Conservation (phyloP, 257 asterid genomes). For the Salvia hispanica region DNA sequence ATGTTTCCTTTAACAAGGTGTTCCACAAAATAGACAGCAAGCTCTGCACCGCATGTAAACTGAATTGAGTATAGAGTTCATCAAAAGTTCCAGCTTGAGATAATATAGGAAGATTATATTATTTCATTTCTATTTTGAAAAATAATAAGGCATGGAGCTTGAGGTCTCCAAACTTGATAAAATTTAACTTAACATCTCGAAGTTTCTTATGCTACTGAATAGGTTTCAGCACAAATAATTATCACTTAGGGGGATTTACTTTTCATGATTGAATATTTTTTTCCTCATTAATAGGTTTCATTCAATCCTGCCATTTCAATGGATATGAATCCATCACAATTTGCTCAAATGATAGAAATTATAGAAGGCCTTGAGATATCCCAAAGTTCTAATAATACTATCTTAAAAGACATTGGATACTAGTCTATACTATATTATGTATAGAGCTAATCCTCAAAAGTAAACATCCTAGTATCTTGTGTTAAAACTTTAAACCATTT, state of each 20-base stretch:
- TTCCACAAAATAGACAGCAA: conserved; percentile 80
- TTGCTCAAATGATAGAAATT: too few relatives aligned
- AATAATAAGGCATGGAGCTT: conserved; percentile 20
- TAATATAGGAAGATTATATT: conserved; percentile 11
- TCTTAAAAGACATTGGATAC: too few relatives aligned
- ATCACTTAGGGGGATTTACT: background rate
- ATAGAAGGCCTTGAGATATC: too few relatives aligned
- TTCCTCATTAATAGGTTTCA: too few relatives aligned
- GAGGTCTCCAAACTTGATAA: conserved; percentile 26
- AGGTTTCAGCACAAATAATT: background rate
- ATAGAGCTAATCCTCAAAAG: too few relatives aligned
- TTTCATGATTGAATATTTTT: too few relatives aligned
- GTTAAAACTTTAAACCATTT: background rate
- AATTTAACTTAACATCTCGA: conserved; percentile 13
- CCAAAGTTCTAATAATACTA: too few relatives aligned
- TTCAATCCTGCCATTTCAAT: too few relatives aligned
- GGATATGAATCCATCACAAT: too few relatives aligned
- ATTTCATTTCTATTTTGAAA: conserved; percentile 6
- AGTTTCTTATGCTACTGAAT: conserved; percentile 6
- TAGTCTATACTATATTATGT: too few relatives aligned
- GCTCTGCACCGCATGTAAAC: conserved; percentile 97
- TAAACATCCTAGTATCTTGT: background rate
- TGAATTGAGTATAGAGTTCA: conserved; percentile 33
- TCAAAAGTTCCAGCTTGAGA: conserved; percentile 5
- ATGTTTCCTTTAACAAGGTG: conserved; percentile 81